Percentiles rank a stretch among this genome's conserved stretches.
Evolutionary conservation across 2,329 filamentous ascomycete species (phyloP).

Genomic region (Fulvia fulva): DNA sequence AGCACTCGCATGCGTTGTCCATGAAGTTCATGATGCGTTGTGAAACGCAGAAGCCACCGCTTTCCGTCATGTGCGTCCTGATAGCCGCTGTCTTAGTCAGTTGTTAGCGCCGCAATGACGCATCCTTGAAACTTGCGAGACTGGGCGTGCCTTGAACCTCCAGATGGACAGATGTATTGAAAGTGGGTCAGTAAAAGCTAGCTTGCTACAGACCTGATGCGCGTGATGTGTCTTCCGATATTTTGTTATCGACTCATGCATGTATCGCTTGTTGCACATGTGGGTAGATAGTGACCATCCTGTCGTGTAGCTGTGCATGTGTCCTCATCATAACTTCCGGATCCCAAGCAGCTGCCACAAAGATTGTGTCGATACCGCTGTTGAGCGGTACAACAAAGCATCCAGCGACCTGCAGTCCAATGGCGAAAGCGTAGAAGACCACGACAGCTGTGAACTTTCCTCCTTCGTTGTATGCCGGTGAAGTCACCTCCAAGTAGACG

Average conservation of each 20-base stretch:
- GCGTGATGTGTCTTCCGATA: background rate
- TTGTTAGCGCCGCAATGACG: background rate
- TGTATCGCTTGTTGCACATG: constrained; percentile 65
- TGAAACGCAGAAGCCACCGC: background rate
- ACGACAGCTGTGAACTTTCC: constrained; percentile 71
- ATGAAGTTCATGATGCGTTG: background rate
- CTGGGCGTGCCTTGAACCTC: background rate
- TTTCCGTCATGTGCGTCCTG: background rate
- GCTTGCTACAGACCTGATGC: background rate
- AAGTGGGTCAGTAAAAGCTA: background rate
- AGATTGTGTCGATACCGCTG: constrained; percentile 87
- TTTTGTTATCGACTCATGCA: constrained; percentile 13
- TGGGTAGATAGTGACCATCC: constrained; percentile 70
- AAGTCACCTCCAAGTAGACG: constrained; percentile 78
- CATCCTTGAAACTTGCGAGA: background rate
- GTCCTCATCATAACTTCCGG: constrained; percentile 71
- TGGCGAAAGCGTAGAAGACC: constrained; percentile 80
- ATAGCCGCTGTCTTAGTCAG: background rate
- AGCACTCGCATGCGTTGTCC: background rate
- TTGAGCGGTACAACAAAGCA: constrained; percentile 84
- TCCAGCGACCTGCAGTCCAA: constrained; percentile 84
- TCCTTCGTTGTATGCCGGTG: constrained; percentile 69
- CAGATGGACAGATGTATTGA: background rate
- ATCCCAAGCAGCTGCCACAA: constrained; percentile 70
- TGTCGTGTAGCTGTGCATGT: constrained; percentile 75